Conservation (phyloP, 345 rosid genomes). For the Mallotus nudiflorus region DNA sequence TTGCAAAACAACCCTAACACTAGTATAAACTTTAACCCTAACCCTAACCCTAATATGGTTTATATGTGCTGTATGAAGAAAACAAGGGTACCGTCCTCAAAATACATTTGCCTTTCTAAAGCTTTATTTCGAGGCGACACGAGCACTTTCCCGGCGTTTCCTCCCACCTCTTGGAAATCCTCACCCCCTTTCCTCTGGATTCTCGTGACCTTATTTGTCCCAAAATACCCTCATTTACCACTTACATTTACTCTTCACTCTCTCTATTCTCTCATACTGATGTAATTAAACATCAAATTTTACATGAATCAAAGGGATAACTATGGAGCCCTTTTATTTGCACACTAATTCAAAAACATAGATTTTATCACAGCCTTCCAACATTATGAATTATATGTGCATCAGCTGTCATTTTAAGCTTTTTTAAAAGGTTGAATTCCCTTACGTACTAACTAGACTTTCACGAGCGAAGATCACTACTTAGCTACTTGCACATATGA, state of each 20-base stretch:
- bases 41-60: slow-evolving; percentile 31
- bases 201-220: slow-evolving; percentile 45
- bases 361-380: slow-evolving; percentile 6
- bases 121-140: slow-evolving; percentile 77
- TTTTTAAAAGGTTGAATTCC: background rate
- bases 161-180: slow-evolving; percentile 72
- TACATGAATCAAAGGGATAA: slow-evolving; percentile 11
- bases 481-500: background rate
- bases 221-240: slow-evolving; percentile 26
- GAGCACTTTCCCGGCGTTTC: slow-evolving; percentile 97
- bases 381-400: slow-evolving; percentile 5
- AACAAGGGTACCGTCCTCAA: slow-evolving; percentile 22
- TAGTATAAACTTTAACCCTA: slow-evolving; percentile 29
- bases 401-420: background rate
- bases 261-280: background rate
- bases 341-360: slow-evolving; percentile 7
- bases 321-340: background rate
- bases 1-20: slow-evolving; percentile 28
- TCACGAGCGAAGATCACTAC: too few species aligned
- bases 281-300: background rate
- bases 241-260: slow-evolving; percentile 21
- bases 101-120: slow-evolving; percentile 29
- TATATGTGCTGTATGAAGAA: slow-evolving; percentile 15
- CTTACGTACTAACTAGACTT: too few species aligned
- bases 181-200: slow-evolving; percentile 51